Evolutionary conservation across 495 filamentous ascomycete genomes (phyloP), one percentile per base, ranked within the genome.

Genomic region (Trichoderma erinaceum): DNA sequence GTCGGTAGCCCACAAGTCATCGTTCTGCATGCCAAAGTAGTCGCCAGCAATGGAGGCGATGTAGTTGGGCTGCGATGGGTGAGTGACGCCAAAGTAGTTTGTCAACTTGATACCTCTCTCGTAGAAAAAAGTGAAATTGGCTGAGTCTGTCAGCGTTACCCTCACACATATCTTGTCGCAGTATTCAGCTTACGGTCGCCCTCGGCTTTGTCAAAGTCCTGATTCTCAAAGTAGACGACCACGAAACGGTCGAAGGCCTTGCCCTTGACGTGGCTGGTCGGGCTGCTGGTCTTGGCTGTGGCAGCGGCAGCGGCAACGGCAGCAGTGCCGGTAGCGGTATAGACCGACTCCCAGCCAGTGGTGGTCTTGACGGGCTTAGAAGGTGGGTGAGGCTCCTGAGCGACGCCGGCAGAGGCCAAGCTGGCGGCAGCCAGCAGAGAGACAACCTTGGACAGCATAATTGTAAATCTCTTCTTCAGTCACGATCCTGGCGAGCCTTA

Each of bases 11-110:
- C 79, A 79, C 75, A 87, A 87, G 71, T 85, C 78, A 68, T 91
- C 89, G 72, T 86, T 70, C 70, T 90, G 81, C 80, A 92, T 86
- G 67, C 89, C 89, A 68, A 90, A 89, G 70, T 83, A 79, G 72
- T 90, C 88, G 48, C 88, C 89, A 41, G 77, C 82, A 8, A 86
- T 85, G 11, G 82, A 75, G n/a, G 87, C 84, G 64, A 82, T 77
- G 75, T 92, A 92, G 77, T 92, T 92, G 5, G 88, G 88, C 76
- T 91, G 80, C 16, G 87, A 90, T 8, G 88, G 88, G 70, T 90
- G 88, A 35, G 88, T 88, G 52, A 85, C 69, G 11, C 80, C 85
- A 66, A 78, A 86, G 79, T 85, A 89, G 79, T 90, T 90, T 69
- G 82, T 84, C 43, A 92, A 77, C 2, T 80, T 79, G 48, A 92